These are phyloP conservation scores for Bipolaris victoriae DNA, from an alignment of 2,329 filamentous ascomycete species.

Conservation along the genomic window DNA sequence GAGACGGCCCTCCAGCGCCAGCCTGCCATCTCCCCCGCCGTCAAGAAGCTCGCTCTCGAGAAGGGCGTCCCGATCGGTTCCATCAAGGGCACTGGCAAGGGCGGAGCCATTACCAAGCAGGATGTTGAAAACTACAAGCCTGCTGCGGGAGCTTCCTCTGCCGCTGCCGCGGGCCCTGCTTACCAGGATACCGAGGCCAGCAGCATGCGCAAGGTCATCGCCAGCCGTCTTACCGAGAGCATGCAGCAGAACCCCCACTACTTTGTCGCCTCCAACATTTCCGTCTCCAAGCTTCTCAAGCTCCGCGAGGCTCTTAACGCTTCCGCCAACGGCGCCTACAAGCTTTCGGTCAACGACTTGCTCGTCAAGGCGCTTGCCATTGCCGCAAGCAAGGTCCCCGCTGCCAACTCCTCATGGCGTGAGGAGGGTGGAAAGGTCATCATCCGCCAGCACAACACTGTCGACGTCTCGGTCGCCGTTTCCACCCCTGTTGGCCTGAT, in stretches of 20 bases:
- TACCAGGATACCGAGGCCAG: conserved; percentile 86
- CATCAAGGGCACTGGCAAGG: conserved; percentile 86
- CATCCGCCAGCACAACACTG: conserved; percentile 91
- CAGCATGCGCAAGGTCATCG: conserved; percentile 98
- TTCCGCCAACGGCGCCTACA: conserved; percentile 89
- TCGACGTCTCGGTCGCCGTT: conserved; percentile 95
- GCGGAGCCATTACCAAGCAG: conserved; percentile 86
- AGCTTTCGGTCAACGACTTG: conserved; percentile 99
- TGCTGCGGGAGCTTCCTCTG: conserved; percentile 54
- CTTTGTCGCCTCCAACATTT: conserved; percentile 90
- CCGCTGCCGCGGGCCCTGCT: conserved; percentile 62
- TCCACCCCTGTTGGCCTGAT: conserved; percentile 93
- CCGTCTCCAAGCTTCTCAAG: conserved; percentile 93
- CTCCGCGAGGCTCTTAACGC: conserved; percentile 92
- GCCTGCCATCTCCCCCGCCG: conserved; percentile 73
- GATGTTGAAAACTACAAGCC: conserved; percentile 88
- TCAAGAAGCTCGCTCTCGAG: conserved; percentile 83
- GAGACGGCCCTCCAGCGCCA: conserved; percentile 85
- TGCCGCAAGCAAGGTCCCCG: conserved; percentile 90
- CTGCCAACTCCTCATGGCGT: conserved; percentile 93
- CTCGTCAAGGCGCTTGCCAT: conserved; percentile 93
- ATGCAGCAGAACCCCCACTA: conserved; percentile 96
- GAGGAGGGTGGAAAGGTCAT: conserved; percentile 75
- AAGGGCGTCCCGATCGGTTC: conserved; percentile 77
- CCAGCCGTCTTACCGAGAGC: conserved; percentile 86